Conservation (phyloP, 2,329 filamentous ascomycete genomes). For the Apiospora koreana region DNA sequence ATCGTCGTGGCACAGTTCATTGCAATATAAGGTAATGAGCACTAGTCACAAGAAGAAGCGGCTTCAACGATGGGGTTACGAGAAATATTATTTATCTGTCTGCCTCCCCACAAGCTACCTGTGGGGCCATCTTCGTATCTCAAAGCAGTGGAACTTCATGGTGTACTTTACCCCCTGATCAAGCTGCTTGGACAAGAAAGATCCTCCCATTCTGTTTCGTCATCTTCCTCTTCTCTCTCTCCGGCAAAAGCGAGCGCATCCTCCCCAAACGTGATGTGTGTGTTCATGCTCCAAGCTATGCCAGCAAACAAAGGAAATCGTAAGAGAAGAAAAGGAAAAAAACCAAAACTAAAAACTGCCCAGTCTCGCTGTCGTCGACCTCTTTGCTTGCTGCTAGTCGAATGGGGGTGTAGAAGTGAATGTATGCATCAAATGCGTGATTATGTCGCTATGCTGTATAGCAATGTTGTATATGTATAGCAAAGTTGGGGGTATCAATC, state of each 20-base stretch:
- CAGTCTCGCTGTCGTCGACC: not conserved
- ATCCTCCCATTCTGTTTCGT: not conserved
- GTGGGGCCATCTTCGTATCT: not conserved
- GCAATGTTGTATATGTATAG: constrained; percentile 10
- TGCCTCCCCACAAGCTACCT: not conserved
- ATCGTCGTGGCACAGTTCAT: too few relatives aligned
- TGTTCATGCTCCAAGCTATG: constrained; percentile 2
- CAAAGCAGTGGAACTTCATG: not conserved
- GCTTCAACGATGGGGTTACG: not conserved
- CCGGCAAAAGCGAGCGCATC: constrained; percentile 2
- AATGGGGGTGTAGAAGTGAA: not conserved
- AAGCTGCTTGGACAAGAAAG: not conserved
- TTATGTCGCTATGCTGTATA: constrained; percentile 12
- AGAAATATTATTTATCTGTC: not conserved
- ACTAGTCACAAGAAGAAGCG: not conserved
- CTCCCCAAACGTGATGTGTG: not conserved
- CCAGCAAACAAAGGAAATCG: constrained; percentile 3
- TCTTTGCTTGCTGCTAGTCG: not conserved
- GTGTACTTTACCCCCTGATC: not conserved
- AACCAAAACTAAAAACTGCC: not conserved
- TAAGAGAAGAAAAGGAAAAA: not conserved
- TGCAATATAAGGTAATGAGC: not conserved
- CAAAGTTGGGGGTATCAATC: constrained; percentile 11
- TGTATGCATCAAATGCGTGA: constrained; percentile 10
- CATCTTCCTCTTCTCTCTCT: not conserved